Conservation (phyloP, 352 stramenopile species). For the Globisporangium carolinianum region DNA sequence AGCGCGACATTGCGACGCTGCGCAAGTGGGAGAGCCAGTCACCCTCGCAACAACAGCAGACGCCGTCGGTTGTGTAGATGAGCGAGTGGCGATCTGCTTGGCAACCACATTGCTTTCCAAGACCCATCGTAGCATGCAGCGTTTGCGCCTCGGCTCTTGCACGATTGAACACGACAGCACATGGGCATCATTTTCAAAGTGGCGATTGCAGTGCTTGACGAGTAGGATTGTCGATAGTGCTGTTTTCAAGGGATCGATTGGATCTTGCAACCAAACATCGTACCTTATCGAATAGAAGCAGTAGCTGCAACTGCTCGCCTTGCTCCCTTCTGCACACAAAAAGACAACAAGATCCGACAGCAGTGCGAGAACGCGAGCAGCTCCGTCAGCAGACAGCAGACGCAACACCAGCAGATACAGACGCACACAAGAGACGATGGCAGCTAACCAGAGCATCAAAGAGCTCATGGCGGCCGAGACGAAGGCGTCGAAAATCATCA, state of each 20-base stretch:
- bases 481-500: constrained; percentile 89
- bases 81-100: background rate
- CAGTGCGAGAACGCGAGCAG: background rate
- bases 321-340: background rate
- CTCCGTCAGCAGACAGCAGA: background rate
- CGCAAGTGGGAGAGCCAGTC: constrained; percentile 38
- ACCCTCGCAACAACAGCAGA: no score
- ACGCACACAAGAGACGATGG: constrained; percentile 31
- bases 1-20: constrained; percentile 59
- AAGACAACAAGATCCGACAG: background rate
- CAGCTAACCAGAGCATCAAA: constrained; percentile 85
- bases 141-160: background rate
- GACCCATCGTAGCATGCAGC: no score
- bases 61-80: background rate
- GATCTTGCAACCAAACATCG: background rate
- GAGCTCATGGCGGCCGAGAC: constrained; percentile 87
- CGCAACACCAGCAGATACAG: constrained; percentile 7
- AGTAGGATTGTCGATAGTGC: background rate
- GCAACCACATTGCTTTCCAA: background rate
- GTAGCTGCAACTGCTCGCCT: no score
- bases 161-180: background rate
- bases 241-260: no score
- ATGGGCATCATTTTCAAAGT: background rate
- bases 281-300: background rate
- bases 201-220: background rate